Evolutionary conservation across 768 basidiomycete species (phyloP).

Genomic region (Boletus tomentosulus): DNA sequence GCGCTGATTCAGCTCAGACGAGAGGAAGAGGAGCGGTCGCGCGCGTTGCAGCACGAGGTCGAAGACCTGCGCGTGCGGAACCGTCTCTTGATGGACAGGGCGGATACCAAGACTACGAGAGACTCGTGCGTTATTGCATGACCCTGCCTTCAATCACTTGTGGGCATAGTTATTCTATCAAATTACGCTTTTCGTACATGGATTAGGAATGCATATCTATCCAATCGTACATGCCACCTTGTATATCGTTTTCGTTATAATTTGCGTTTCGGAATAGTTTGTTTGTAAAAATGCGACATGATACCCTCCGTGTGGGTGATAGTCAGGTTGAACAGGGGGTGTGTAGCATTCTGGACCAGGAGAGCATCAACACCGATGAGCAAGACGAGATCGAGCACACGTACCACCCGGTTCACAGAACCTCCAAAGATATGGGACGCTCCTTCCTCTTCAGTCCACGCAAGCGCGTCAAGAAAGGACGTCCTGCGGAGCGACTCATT

Average conservation of each 20-base stretch:
- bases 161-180: not conserved
- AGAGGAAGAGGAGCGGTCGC: constrained; percentile 40
- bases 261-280: constrained; percentile 40
- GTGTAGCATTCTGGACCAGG: constrained; percentile 65
- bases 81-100: constrained; percentile 39
- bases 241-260: not conserved
- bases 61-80: constrained; percentile 48
- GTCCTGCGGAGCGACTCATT: constrained; percentile 34
- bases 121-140: constrained; percentile 32
- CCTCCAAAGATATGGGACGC: constrained; percentile 54
- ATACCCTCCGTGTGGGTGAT: constrained; percentile 61
- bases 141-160: not conserved
- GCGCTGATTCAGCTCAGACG: constrained; percentile 39
- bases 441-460: constrained; percentile 70
- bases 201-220: not conserved
- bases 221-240: constrained; percentile 3
- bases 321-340: constrained; percentile 75
- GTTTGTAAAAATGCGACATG: constrained; percentile 72
- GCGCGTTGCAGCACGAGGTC: constrained; percentile 40
- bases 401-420: constrained; percentile 56
- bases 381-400: constrained; percentile 22
- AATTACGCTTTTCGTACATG: not conserved
- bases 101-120: constrained; percentile 8
- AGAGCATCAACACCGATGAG: not conserved
- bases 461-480: constrained; percentile 52